phyloP scores from a whole-genome alignment of 345 rosid species.

The Limnanthes douglasii region DNA sequence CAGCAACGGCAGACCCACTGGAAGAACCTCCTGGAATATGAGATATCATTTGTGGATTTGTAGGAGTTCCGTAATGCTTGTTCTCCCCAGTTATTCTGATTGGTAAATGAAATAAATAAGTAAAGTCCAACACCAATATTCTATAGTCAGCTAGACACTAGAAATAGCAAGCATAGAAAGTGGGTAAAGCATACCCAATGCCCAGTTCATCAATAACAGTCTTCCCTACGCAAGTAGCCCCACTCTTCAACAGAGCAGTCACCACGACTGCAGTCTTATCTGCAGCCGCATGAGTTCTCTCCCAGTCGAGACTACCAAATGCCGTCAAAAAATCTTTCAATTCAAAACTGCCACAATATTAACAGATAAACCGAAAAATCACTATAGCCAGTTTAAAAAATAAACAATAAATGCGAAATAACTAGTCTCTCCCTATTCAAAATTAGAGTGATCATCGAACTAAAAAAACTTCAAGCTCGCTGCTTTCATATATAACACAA shows the following conservation, averaged over 20 bases:
- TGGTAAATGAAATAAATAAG: too few relatives aligned
- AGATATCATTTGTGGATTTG: constrained; percentile 49
- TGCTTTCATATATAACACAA: background rate
- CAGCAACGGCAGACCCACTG: constrained; percentile 94
- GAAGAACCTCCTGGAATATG: constrained; percentile 85
- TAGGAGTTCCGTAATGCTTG: constrained; percentile 72
- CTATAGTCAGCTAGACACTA: too few relatives aligned
- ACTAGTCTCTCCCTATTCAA: too few relatives aligned
- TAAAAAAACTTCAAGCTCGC: constrained; percentile 3
- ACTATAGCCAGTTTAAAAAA: background rate
- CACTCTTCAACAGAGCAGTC: constrained; percentile 54
- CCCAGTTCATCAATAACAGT: constrained; percentile 77
- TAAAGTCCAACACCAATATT: too few relatives aligned
- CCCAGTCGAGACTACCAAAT: constrained; percentile 81
- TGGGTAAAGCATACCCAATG: constrained; percentile 32
- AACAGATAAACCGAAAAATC: constrained; percentile 1
- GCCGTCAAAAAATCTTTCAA: constrained; percentile 64
- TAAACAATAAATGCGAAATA: background rate
- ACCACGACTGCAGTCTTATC: constrained; percentile 57
- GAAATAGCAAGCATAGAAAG: too few relatives aligned
- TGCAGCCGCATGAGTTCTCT: constrained; percentile 55
- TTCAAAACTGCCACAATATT: constrained; percentile 44
- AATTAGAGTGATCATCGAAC: constrained; percentile 1
- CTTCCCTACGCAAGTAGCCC: constrained; percentile 88
- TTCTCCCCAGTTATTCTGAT: constrained; percentile 67